These are phyloP conservation scores for Podila verticillata DNA, from an alignment of 192 early-diverging fungal genomes.

Conservation along the genomic window DNA sequence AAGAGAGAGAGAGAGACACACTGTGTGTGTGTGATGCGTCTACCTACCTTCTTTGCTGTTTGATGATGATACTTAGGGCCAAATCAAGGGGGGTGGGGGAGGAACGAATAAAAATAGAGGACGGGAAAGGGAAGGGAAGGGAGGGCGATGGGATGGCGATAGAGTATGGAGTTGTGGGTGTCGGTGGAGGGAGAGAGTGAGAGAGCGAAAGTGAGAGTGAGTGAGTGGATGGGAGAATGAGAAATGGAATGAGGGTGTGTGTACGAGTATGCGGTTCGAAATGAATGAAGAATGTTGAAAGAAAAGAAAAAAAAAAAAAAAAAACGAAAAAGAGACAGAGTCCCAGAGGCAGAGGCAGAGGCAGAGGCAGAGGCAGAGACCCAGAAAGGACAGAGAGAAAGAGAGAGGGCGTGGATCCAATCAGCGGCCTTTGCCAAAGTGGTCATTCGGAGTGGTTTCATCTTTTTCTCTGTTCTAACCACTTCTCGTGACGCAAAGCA, in stretches of 20 bases:
- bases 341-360: background rate
- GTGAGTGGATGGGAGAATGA: background rate
- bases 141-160: background rate
- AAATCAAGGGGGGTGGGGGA: background rate
- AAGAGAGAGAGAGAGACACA: too few species aligned
- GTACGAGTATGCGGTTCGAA: background rate
- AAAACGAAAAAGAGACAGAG: background rate
- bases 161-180: background rate
- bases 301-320: background rate
- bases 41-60: too few species aligned
- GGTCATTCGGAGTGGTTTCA: slow-evolving; percentile 2
- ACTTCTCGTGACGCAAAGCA: background rate
- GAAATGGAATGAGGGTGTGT: background rate
- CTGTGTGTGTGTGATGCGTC: too few species aligned
- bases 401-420: background rate
- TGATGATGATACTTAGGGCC: background rate
- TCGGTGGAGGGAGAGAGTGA: background rate
- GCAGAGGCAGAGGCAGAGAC: background rate
- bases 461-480: background rate
- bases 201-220: background rate
- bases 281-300: background rate
- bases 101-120: background rate
- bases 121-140: background rate
- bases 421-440: background rate
- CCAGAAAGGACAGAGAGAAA: background rate